These are phyloP conservation scores for Xylaria flabelliformis DNA, from an alignment of 495 filamentous ascomycete genomes.

Conservation along the genomic window DNA sequence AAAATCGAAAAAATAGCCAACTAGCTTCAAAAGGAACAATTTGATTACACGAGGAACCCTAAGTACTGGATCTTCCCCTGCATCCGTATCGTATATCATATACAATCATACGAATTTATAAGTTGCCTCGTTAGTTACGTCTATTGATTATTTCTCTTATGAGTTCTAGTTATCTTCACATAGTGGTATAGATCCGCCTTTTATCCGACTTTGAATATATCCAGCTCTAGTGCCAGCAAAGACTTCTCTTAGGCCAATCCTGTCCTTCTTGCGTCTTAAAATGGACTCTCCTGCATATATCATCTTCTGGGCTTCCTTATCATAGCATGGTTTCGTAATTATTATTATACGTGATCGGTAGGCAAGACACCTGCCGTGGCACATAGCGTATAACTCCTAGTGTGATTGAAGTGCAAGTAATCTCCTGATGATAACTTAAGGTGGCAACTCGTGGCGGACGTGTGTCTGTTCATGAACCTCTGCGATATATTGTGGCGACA, in stretches of 20 bases:
- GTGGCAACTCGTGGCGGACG: slow-evolving; percentile 15
- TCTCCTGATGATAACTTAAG: neutral
- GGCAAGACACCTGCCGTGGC: neutral
- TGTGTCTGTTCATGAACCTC: slow-evolving; percentile 20
- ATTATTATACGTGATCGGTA: neutral
- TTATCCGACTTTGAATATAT: neutral
- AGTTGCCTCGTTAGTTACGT: neutral
- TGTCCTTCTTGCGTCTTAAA: neutral
- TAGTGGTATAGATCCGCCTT: no score
- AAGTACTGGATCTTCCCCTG: neutral
- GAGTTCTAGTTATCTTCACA: neutral
- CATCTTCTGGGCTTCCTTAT: no score
- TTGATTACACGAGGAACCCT: neutral
- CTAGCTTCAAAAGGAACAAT: neutral
- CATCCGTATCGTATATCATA: neutral
- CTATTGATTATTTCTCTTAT: neutral
- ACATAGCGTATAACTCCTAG: neutral
- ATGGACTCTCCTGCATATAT: neutral
- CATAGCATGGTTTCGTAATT: neutral
- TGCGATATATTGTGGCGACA: slow-evolving; percentile 22
- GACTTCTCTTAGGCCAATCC: neutral
- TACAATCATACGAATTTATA: no score
- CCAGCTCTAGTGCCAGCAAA: no score
- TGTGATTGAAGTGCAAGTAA: neutral
- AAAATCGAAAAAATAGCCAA: neutral